These are phyloP conservation scores for Torrubiellomyces zombiae DNA, from an alignment of 2,329 filamentous ascomycete species.

Conservation along the genomic window DNA sequence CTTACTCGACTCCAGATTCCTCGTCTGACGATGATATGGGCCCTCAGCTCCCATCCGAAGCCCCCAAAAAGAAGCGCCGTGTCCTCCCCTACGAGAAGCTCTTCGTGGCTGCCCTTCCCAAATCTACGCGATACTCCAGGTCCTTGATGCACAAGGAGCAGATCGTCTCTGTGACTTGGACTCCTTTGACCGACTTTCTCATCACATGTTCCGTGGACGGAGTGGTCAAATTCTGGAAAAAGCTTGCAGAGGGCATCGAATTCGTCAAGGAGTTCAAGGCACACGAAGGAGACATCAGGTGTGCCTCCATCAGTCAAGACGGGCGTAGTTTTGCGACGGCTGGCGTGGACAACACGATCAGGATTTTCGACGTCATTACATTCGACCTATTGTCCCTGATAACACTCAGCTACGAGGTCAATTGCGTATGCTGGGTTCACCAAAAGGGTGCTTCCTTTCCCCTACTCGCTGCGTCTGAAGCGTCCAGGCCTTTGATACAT, in stretches of 20 bases:
- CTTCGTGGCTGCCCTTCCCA: constrained; percentile 78
- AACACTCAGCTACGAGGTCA: constrained; percentile 57
- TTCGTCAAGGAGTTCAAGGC: constrained; percentile 97
- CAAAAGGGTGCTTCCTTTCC: constrained; percentile 74
- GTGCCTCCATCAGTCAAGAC: constrained; percentile 73
- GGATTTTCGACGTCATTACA: constrained; percentile 69
- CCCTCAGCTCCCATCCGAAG: constrained; percentile 68
- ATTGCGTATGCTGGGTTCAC: constrained; percentile 84
- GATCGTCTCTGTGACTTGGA: constrained; percentile 72
- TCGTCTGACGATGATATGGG: constrained; percentile 90
- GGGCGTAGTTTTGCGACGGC: constrained; percentile 87
- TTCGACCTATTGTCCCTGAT: constrained; percentile 80
- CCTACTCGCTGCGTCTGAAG: constrained; percentile 67
- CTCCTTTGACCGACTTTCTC: constrained; percentile 82
- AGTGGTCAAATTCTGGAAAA: constrained; percentile 99
- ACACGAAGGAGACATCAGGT: constrained; percentile 69
- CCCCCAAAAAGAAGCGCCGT: constrained; percentile 78
- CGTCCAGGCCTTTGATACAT: constrained; percentile 52
- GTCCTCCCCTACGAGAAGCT: constrained; percentile 89
- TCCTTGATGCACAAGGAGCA: constrained; percentile 98
- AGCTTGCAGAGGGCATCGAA: constrained; percentile 74
- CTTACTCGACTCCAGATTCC: constrained; percentile 26
- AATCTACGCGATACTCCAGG: constrained; percentile 70
- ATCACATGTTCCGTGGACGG: constrained; percentile 90
- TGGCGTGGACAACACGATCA: constrained; percentile 61